A percentile compares a stretch with the other conserved stretches of the same genome.
Evolutionary conservation across 2,329 filamentous ascomycete species (phyloP).

Genomic region (Cladosporium sp.): DNA sequence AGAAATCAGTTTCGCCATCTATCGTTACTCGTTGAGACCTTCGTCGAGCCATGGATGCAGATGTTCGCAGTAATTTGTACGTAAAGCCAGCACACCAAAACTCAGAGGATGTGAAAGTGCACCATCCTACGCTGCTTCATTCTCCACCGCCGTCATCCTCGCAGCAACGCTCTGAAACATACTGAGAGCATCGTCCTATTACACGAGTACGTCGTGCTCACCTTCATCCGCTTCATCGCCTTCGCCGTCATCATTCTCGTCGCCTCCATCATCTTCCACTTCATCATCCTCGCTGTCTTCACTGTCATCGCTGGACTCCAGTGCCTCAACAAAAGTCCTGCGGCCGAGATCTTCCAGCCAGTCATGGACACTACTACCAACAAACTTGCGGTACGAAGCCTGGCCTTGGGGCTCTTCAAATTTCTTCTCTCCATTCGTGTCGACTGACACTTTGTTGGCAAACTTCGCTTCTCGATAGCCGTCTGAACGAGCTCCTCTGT

Average conservation of each 20-base stretch:
- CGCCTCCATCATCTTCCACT: neutral
- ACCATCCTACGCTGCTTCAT: neutral
- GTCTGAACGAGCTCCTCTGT: neutral
- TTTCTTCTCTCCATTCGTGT: constrained; percentile 3
- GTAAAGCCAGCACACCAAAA: neutral
- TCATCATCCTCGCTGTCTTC: constrained; percentile 19
- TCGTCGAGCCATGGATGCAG: neutral
- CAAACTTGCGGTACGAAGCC: constrained; percentile 10
- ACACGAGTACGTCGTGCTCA: neutral
- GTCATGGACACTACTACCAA: constrained; percentile 1
- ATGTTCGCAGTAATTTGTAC: neutral
- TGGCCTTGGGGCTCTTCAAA: neutral
- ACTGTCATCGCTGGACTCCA: neutral
- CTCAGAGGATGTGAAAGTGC: neutral
- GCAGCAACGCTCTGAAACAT: neutral
- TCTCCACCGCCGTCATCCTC: neutral
- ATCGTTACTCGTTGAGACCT: neutral
- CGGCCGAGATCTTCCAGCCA: constrained; percentile 4
- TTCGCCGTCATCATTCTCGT: neutral
- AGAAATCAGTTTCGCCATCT: neutral
- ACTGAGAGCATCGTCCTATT: too few species aligned
- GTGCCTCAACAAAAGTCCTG: neutral
- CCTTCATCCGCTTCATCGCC: neutral
- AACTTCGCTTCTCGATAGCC: neutral
- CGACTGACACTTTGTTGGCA: neutral